Evolutionary conservation across 1,284 basidiomycete species (phyloP).

Genomic region (Irpex lacteus): DNA sequence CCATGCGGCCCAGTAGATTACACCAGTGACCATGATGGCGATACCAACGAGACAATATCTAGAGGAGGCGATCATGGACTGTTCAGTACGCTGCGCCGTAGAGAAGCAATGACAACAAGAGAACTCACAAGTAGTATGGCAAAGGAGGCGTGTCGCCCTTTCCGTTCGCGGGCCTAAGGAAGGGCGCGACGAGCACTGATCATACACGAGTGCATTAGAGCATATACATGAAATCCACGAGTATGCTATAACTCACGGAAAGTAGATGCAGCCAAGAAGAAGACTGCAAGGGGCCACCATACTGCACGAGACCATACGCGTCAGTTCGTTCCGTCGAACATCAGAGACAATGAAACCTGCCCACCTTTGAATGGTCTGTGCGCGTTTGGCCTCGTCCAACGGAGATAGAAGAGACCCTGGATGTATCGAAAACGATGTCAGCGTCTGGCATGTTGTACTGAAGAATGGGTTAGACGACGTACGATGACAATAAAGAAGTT

Average conservation of each 20-base stretch:
- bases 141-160: slow-evolving; percentile 59
- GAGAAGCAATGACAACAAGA: not conserved
- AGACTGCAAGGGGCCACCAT: slow-evolving; percentile 54
- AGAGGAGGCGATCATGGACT: not conserved
- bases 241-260: slow-evolving; percentile 38
- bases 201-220: not conserved
- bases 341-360: slow-evolving; percentile 3
- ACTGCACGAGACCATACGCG: slow-evolving; percentile 30
- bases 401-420: slow-evolving; percentile 56
- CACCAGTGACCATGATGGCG: slow-evolving; percentile 42
- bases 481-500: slow-evolving; percentile 55
- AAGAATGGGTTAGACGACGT: not conserved
- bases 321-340: not conserved
- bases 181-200: slow-evolving; percentile 53
- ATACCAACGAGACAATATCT: slow-evolving; percentile 60
- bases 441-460: not conserved
- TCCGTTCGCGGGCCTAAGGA: slow-evolving; percentile 49
- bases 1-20: slow-evolving; percentile 57
- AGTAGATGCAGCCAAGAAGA: slow-evolving; percentile 50
- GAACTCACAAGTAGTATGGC: slow-evolving; percentile 52
- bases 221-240: not conserved
- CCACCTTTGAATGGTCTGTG: slow-evolving; percentile 56
- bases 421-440: not conserved
- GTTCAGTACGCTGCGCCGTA: not conserved
- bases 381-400: slow-evolving; percentile 46